Base-by-base conservation (phyloP, 176 grass and related monocot species). In the Avena sativa region DNA sequence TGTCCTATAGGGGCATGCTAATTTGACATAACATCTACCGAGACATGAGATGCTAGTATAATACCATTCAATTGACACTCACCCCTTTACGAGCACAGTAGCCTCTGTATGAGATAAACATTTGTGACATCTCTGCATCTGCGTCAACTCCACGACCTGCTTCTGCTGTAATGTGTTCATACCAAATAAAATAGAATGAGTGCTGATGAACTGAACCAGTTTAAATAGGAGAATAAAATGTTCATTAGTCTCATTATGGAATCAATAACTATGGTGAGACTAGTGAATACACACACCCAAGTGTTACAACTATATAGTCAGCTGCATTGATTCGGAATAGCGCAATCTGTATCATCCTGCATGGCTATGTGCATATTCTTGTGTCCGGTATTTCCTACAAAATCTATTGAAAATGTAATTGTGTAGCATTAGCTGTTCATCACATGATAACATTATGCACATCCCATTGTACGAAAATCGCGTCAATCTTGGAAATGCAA, bases 41-140 rank as follows among this genome's bases (percentile, higher is more conserved):
- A 12, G 23, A 53, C n/a, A n/a, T 57, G 19, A 32, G 64, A 48
- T 63, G 12, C 16, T 8, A 70, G 40, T 6, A 43, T 79, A 60
- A 43, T 47, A 53, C 48, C 38, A 28, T 72, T 88, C 43, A 85
- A 17, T 84, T 81, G 60, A 4, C 44, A 59, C 88, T 87, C 87
- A 97, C 92, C 87, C 92, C 91, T 93, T 95, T 97, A 26, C 95
- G 92, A 79, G 95, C 95, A 58, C 92, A 97, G 74, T 95, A 97
- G 43, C 95, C 95, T 82, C 92, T 88, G 71, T 91, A 93, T 13
- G 91, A 87, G 50, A 91, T 79, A 67, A 97, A 97, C 20, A 97
- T 49, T 3, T 95, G 90, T 49, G 71, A 52, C 57, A 93, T 86
- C 61, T 97, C 92, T 83, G 81, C 61, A n/a, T 97, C 92, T 16